A percentile compares a stretch with the other conserved stretches of the same genome.
These are phyloP conservation scores for Eucalyptus coolabah DNA, from an alignment of 345 rosid genomes.

Conservation along the genomic window DNA sequence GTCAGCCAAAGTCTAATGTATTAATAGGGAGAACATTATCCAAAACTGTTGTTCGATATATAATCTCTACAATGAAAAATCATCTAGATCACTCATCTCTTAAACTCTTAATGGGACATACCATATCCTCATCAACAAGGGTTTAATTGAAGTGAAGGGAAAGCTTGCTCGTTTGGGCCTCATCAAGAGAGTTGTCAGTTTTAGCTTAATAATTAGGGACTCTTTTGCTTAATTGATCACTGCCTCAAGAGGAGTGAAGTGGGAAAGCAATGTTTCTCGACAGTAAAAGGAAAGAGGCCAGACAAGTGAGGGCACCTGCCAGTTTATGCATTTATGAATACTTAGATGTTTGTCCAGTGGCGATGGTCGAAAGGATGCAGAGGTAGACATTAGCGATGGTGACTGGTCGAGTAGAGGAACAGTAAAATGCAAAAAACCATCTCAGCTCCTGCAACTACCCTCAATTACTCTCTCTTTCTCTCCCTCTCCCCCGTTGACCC, in stretches of 20 bases:
- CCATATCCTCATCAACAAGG: no score
- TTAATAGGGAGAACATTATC: no score
- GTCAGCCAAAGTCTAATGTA: no score
- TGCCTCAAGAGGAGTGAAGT: background rate
- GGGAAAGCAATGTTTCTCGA: background rate
- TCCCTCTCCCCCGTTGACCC: background rate
- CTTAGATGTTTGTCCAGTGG: background rate
- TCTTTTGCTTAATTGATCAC: no score
- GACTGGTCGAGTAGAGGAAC: background rate
- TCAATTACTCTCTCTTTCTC: background rate
- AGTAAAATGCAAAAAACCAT: background rate
- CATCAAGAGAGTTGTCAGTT: no score
- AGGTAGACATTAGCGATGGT: background rate
- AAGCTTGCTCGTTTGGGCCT: no score
- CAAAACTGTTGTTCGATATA: no score
- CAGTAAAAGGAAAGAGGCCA: background rate
- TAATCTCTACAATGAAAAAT: no score
- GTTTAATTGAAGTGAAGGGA: no score
- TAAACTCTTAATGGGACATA: no score
- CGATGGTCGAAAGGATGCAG: rapidly evolving
- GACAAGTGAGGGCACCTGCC: rapidly evolving
- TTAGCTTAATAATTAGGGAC: no score
- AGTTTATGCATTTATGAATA: background rate
- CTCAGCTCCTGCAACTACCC: background rate
- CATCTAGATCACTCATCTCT: no score